Evolutionary conservation across 208 protist species (phyloP).

Genomic region (Trypanosoma platydactyli): DNA sequence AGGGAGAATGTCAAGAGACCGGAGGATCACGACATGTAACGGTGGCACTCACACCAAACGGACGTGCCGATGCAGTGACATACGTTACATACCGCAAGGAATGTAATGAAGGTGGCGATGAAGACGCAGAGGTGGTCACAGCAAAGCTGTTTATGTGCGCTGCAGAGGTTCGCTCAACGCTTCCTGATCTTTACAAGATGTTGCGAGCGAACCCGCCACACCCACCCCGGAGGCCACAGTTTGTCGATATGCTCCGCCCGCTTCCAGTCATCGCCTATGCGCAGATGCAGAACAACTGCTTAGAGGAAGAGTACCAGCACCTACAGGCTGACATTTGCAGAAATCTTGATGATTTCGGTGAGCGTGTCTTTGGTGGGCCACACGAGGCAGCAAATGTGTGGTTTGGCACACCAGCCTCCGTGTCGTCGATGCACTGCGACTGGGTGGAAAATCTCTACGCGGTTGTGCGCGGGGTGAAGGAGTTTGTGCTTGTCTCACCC

Average conservation of each 20-base stretch:
- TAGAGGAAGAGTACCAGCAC: constrained; percentile 77
- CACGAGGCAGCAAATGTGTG: constrained; percentile 90
- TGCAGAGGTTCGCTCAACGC: constrained; percentile 67
- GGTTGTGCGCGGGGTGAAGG: constrained; percentile 88
- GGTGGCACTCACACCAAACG: constrained; percentile 90
- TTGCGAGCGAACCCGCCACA: constrained; percentile 49
- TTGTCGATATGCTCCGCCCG: constrained; percentile 57
- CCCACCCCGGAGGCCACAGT: constrained; percentile 28
- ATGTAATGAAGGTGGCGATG: neutral
- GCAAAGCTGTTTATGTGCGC: constrained; percentile 85
- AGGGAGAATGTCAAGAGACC: constrained; percentile 18
- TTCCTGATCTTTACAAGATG: constrained; percentile 76
- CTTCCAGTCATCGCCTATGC: constrained; percentile 70
- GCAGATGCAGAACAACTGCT: constrained; percentile 91
- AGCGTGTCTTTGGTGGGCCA: constrained; percentile 57
- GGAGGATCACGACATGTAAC: constrained; percentile 54
- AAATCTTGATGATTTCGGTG: constrained; percentile 67
- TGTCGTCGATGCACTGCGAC: constrained; percentile 92
- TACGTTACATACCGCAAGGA: constrained; percentile 57
- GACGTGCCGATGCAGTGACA: constrained; percentile 86
- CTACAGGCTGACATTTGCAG: constrained; percentile 58
- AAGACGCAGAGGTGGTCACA: constrained; percentile 3
- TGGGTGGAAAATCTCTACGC: constrained; percentile 93
- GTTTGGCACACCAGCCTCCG: constrained; percentile 78
- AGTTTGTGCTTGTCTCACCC: constrained; percentile 86